Evolutionary conservation across 2,329 filamentous ascomycete genomes (phyloP), one percentile per base, ranked within the genome.

Genomic region (Calonectria naviculata): DNA sequence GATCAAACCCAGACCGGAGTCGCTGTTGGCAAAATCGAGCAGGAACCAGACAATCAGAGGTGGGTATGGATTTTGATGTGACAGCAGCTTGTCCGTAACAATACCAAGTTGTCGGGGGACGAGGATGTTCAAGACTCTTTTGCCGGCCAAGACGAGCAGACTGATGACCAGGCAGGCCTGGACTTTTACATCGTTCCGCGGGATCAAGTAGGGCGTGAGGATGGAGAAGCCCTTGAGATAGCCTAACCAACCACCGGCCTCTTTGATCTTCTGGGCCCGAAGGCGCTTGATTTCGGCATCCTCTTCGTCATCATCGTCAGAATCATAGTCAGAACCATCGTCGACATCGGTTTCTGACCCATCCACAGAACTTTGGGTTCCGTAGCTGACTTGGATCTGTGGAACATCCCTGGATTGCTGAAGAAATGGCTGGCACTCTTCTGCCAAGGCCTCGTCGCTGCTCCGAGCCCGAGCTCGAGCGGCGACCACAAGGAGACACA

Each of bases 31-130:
- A 1, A 74, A 46, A 12, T 63, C 73, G 17, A 76, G 58, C 8
- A 63, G 10, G 4, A 80, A 70, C 75, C 75, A 79, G 9, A 76
- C 21, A 8, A 62, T 42, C 1, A 80, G 31, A 1, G 75, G 71
- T 0, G 63, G 60, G 52, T 76, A 81, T 0, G 79, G 78, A 1
- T 68, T 52, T 17, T 73, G 21, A 7, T 75, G 76, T 0, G 70
- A 73, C n/a, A 80, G 61, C 0, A 82, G 64, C 17, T 76, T 73
- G 38, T 83, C 81, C 1, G 79, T 75, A 28, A 82, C 74, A 1
- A 80, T 71, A 0, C 81, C 82, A 3, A 83, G 71, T 34, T 83
- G 81, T 1, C 72, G 73, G 0, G 82, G 82, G 0, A 82, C 72
- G 21, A 82, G 8, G 7, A 83, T 70, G n/a, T 79, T 80, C 24